Evolutionary conservation across 306 rosid genomes (phyloP), one percentile per base, ranked within the genome.

Genomic region (Canavalia ensiformis): DNA sequence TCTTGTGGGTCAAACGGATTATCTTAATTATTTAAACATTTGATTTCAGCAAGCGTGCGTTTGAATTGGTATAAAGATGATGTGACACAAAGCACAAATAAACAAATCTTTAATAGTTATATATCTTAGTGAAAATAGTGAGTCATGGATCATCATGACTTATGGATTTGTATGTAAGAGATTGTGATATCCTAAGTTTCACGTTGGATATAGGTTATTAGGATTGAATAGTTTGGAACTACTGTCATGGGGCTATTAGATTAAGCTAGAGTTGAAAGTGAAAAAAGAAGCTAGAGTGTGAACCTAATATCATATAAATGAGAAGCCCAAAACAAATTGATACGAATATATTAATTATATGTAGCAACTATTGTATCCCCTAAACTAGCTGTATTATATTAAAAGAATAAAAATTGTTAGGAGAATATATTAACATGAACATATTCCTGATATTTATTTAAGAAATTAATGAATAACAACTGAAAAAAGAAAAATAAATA

Each of bases 21-120:
- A 45, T 45, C 49, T 45, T 45, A 45, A 45, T 7, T 9, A 2
- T 56, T 56, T 56, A 28, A 31, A 25, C 62, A 56, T 25, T 56
- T 56, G 62, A 31, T 56, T 50, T 56, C 33, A 58, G 33, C 6
- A 58, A 58, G 65, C 65, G 65, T 58, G 65, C 65, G 65, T 30
- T 58, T 58, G 39, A 56, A 56, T 3, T 56, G 63, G 1, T 30
- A 58, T 59, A 59, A 59, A 59, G 41, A 59, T 59, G 65, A 58
- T 6, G 34, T 4, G 65, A 58, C 62, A 56, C 9, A 56, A 56
- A 56, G 9, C 31, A 12, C 8, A 54, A 58, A 59, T 8, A 31
- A 59, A 59, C 7, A 0, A 30, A 9, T 2, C n/a, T 30, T 30
- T 31, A 59, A 30, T 29, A 33, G 66, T 59, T 8, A 57, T 37